These are phyloP conservation scores for Yamadazyma oceani DNA, from an alignment of 1,139 yeast species.

Conservation along the genomic window DNA sequence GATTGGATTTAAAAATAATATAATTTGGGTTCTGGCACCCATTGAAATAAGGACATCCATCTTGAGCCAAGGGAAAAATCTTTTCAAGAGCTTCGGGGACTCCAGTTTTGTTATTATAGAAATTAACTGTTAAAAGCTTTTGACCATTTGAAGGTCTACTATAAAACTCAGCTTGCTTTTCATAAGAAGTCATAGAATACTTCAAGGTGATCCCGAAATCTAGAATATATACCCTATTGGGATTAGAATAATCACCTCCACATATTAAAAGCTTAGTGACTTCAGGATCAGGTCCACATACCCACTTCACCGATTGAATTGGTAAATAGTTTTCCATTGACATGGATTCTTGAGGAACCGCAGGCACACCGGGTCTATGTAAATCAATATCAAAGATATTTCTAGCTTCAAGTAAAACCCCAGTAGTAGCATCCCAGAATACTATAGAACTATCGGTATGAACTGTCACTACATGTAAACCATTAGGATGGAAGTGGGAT, in stretches of 20 bases:
- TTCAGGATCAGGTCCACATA: conserved; percentile 79
- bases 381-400: conserved; percentile 65
- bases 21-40: conserved; percentile 71
- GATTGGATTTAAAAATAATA: conserved; percentile 56
- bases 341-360: conserved; percentile 7
- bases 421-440: conserved; percentile 89
- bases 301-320: conserved; percentile 59
- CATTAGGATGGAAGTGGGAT: conserved; percentile 90
- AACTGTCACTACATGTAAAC: conserved; percentile 75
- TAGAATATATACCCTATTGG: conserved; percentile 60
- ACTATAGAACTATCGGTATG: conserved; percentile 83
- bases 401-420: conserved; percentile 72
- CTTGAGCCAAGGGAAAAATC: conserved; percentile 35
- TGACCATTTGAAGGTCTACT: conserved; percentile 55
- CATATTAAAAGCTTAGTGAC: conserved; percentile 69
- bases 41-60: conserved; percentile 57
- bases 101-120: conserved; percentile 18
- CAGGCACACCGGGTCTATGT: conserved; percentile 48
- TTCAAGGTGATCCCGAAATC: conserved; percentile 83
- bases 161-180: conserved; percentile 77
- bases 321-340: conserved; percentile 22
- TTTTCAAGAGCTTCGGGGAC: conserved; percentile 25
- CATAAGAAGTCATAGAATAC: conserved; percentile 78
- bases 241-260: conserved; percentile 60
- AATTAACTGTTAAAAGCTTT: conserved; percentile 30